phyloP scores from a whole-genome alignment of 2,329 filamentous ascomycete genomes.

The Amauroascus verrucosus region DNA sequence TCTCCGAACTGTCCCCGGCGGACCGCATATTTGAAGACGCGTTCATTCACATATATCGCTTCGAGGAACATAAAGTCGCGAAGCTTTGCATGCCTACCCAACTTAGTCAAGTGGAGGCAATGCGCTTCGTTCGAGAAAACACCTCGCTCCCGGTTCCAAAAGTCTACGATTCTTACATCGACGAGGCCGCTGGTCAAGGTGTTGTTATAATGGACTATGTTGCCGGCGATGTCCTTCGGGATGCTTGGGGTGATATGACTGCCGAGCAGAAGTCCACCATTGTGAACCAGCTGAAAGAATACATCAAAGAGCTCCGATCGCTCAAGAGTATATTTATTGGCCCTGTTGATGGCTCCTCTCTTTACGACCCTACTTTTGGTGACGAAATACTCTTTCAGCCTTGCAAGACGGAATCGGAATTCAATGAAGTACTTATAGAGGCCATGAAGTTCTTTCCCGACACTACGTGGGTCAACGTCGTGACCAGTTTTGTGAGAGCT shows the following conservation, averaged over 20 bases:
- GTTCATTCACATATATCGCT: slow-evolving; percentile 29
- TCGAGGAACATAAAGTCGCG: slow-evolving; percentile 26
- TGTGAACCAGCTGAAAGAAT: slow-evolving; percentile 13
- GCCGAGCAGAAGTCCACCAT: slow-evolving; percentile 10
- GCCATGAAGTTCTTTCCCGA: slow-evolving; percentile 14
- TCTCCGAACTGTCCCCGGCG: too few relatives aligned
- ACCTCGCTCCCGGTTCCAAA: slow-evolving; percentile 18
- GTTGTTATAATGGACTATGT: slow-evolving; percentile 18
- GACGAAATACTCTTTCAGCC: slow-evolving; percentile 14
- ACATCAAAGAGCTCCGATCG: slow-evolving; percentile 15
- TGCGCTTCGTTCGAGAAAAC: slow-evolving; percentile 16
- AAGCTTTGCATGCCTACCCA: slow-evolving; percentile 7
- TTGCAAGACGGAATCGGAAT: slow-evolving; percentile 16
- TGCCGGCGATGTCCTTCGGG: slow-evolving; percentile 11
- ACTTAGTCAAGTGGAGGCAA: slow-evolving; percentile 9
- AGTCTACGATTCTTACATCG: slow-evolving; percentile 16
- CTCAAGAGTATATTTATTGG: slow-evolving; percentile 17
- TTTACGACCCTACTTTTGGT: slow-evolving; percentile 16
- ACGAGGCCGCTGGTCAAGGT: slow-evolving; percentile 9
- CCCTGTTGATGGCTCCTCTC: slow-evolving; percentile 16
- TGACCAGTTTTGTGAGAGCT: slow-evolving; percentile 13
- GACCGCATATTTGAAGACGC: background rate
- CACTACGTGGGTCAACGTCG: slow-evolving; percentile 14
- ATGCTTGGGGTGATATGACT: slow-evolving; percentile 15
- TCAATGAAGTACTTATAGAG: slow-evolving; percentile 15